These are phyloP conservation scores for Aristolochia contorta DNA, from an alignment of 164 flowering plant genomes.

Conservation along the genomic window DNA sequence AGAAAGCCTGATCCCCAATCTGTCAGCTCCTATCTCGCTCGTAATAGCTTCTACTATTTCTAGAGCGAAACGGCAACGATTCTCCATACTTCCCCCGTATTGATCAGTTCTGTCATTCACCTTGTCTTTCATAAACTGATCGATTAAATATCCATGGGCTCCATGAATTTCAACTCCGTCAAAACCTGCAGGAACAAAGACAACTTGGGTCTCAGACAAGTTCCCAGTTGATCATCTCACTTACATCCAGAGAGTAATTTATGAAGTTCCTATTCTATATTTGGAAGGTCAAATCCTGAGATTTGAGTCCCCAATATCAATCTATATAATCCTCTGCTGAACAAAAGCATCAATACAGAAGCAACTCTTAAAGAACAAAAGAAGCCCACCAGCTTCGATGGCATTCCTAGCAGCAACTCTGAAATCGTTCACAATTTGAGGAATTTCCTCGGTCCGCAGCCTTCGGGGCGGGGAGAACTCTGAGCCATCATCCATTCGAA, in stretches of 20 bases:
- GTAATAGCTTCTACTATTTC: conserved; percentile 44
- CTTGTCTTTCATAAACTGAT: conserved; percentile 53
- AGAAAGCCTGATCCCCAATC: conserved; percentile 27
- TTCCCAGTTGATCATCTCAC: too few species aligned
- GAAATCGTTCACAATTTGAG: conserved; percentile 26
- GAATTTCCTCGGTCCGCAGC: conserved; percentile 28
- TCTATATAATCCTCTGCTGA: too few species aligned
- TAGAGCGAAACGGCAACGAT: conserved; percentile 41
- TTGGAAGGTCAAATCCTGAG: too few species aligned
- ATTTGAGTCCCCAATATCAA: too few species aligned
- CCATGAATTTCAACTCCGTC: conserved; percentile 60
- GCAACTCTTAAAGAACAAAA: neutral
- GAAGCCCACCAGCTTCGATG: conserved; percentile 22
- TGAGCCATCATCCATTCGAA: conserved; percentile 20
- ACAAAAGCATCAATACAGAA: too few species aligned
- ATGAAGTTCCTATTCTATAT: too few species aligned
- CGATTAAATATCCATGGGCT: conserved; percentile 50
- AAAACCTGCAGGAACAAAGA: conserved; percentile 17
- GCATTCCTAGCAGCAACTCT: conserved; percentile 32
- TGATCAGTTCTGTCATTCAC: conserved; percentile 48
- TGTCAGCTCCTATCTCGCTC: conserved; percentile 48
- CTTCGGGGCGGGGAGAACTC: conserved; percentile 22
- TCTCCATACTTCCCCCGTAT: conserved; percentile 51
- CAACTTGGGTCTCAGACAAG: neutral
- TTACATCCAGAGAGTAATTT: too few species aligned